Evolutionary conservation across 192 early-diverging fungal species (phyloP).

Genomic region (Gryganskiella cystojenkinii): DNA sequence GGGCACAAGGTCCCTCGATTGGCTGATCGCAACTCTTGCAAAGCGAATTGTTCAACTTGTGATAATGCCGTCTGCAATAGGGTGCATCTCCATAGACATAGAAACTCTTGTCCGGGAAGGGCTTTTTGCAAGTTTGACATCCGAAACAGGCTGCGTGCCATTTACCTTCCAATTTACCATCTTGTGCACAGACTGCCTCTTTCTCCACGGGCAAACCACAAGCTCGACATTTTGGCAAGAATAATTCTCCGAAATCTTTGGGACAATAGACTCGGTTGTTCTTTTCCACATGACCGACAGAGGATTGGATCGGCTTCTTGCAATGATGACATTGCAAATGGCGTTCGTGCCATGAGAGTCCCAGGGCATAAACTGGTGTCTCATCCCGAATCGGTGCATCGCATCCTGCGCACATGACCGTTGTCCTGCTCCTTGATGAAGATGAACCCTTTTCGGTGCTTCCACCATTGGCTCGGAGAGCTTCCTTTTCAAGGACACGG

Average conservation of each 20-base stretch:
- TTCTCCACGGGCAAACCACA: constrained; percentile 73
- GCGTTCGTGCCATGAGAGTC: constrained; percentile 70
- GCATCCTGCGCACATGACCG: constrained; percentile 37
- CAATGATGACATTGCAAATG: constrained; percentile 77
- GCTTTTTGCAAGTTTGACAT: constrained; percentile 73
- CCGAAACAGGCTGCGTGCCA: constrained; percentile 82
- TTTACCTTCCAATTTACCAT: constrained; percentile 72
- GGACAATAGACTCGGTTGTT: constrained; percentile 75
- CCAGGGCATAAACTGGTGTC: constrained; percentile 69
- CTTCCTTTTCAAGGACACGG: constrained; percentile 38
- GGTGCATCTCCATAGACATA: constrained; percentile 90
- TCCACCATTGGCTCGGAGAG: background rate
- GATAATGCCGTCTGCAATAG: constrained; percentile 89
- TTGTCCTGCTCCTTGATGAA: constrained; percentile 23
- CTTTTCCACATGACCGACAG: constrained; percentile 64
- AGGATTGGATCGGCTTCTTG: constrained; percentile 67
- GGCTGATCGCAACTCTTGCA: constrained; percentile 82
- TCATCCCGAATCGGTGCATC: constrained; percentile 30
- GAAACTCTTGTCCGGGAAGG: constrained; percentile 85
- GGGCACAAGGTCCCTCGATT: constrained; percentile 92
- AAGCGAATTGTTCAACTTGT: constrained; percentile 86
- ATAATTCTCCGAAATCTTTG: constrained; percentile 71
- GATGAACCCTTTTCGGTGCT: background rate
- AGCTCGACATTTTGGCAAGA: constrained; percentile 73
- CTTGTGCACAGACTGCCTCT: constrained; percentile 78